These are phyloP conservation scores for Fusarium sp. DNA, from an alignment of 2,329 filamentous ascomycete genomes.

Conservation along the genomic window DNA sequence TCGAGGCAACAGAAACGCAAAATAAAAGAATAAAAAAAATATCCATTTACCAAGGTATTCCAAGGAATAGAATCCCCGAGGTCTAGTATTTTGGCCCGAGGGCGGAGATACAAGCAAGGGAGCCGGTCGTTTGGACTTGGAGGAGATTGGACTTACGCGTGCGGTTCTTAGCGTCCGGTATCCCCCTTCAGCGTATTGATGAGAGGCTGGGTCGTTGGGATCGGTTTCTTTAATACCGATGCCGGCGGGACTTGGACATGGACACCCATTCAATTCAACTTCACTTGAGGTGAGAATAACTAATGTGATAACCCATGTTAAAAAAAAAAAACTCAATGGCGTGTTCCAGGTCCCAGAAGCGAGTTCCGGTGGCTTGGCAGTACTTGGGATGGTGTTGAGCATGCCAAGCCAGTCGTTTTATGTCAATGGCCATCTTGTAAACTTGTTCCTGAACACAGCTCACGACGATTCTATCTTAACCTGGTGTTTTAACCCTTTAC, in stretches of 20 bases:
- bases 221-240: slow-evolving; percentile 10
- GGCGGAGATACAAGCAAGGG: slow-evolving; percentile 3
- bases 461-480: slow-evolving; percentile 2
- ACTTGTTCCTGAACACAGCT: slow-evolving; percentile 9
- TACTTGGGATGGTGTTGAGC: neutral
- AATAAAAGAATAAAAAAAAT: neutral
- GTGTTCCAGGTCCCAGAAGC: slow-evolving; percentile 1
- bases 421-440: neutral
- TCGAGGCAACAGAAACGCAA: slow-evolving; percentile 5
- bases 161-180: slow-evolving; percentile 4
- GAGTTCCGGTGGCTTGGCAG: slow-evolving; percentile 1
- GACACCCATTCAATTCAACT: slow-evolving; percentile 11
- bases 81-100: slow-evolving; percentile 12
- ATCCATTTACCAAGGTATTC: slow-evolving; percentile 6
- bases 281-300: neutral
- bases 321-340: slow-evolving; percentile 24
- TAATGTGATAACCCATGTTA: neutral
- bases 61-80: slow-evolving; percentile 12
- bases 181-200: slow-evolving; percentile 1
- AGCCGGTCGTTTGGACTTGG: neutral
- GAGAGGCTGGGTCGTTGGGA: slow-evolving; percentile 1
- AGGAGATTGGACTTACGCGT: slow-evolving; percentile 21
- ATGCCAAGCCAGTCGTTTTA: slow-evolving; percentile 4
- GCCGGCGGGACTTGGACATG: slow-evolving; percentile 7
- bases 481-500: neutral